Percentiles rank a stretch among this genome's conserved stretches.
These are phyloP conservation scores for Ganoderma lucidum DNA, from an alignment of 1,284 basidiomycete genomes.

Conservation along the genomic window DNA sequence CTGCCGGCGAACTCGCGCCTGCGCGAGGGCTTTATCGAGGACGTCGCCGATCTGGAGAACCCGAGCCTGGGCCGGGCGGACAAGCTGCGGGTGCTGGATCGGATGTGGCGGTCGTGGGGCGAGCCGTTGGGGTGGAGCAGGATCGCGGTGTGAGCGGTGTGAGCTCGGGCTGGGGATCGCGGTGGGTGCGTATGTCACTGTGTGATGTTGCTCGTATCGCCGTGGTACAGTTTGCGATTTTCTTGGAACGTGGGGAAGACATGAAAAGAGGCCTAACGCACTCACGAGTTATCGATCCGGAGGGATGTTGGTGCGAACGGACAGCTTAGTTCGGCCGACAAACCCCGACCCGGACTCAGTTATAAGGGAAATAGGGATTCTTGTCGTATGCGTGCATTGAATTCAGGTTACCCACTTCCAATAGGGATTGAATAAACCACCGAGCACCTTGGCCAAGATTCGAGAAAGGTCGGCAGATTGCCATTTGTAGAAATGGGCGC, in stretches of 20 bases:
- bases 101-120: conserved; percentile 95
- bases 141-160: conserved; percentile 36
- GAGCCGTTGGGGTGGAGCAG: conserved; percentile 61
- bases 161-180: conserved; percentile 10
- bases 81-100: conserved; percentile 80
- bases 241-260: neutral
- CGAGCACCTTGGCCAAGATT: neutral
- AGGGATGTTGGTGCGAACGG: too few species aligned
- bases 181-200: neutral
- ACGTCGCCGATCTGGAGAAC: conserved; percentile 87
- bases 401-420: neutral
- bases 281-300: too few species aligned
- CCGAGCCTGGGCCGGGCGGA: conserved; percentile 70
- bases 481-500: conserved; percentile 2
- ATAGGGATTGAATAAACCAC: neutral
- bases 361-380: too few species aligned
- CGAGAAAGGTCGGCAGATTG: conserved; percentile 1
- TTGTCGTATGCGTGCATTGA: too few species aligned
- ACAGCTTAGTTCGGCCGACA: neutral
- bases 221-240: conserved; percentile 1
- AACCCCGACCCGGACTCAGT: neutral
- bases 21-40: conserved; percentile 84
- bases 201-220: neutral
- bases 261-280: neutral
- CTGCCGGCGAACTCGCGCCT: conserved; percentile 66